phyloP scores from a whole-genome alignment of 441 rosid genomes.

The Iberis amara region DNA sequence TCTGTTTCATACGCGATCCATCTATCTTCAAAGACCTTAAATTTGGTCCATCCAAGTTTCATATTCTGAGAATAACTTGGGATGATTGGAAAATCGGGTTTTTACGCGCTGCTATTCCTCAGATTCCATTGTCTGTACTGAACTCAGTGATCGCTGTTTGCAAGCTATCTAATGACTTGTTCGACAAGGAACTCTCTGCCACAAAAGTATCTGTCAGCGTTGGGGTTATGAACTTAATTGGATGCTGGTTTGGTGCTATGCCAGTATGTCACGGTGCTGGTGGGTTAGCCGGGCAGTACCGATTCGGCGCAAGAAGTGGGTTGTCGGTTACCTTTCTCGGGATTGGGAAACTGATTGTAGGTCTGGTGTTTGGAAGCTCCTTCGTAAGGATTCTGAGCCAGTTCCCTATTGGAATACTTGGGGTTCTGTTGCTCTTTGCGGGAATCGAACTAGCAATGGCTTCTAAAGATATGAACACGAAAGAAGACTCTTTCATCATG shows the following conservation, averaged over 20 bases:
- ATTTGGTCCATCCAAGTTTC: conserved; percentile 60
- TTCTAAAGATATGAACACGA: conserved; percentile 61
- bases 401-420: conserved; percentile 73
- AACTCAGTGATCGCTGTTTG: conserved; percentile 79
- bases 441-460: conserved; percentile 82
- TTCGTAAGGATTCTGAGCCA: conserved; percentile 56
- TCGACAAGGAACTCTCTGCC: conserved; percentile 59
- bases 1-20: conserved; percentile 59
- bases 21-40: conserved; percentile 40
- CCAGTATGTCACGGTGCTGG: conserved; percentile 82
- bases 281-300: conserved; percentile 67
- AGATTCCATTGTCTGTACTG: conserved; percentile 60
- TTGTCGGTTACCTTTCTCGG: conserved; percentile 57
- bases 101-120: conserved; percentile 62
- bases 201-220: conserved; percentile 59
- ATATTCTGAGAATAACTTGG: conserved; percentile 47
- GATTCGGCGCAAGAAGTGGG: conserved; percentile 68
- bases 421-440: conserved; percentile 64
- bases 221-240: conserved; percentile 62
- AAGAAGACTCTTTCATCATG: conserved; percentile 72
- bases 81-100: conserved; percentile 77
- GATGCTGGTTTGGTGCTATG: conserved; percentile 86
- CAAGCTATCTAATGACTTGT: conserved; percentile 59
- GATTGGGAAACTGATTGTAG: conserved; percentile 48
- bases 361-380: conserved; percentile 66